Evolutionary conservation across 2,329 filamentous ascomycete genomes (phyloP).

Genomic region (Phaeosphaeria sp.): DNA sequence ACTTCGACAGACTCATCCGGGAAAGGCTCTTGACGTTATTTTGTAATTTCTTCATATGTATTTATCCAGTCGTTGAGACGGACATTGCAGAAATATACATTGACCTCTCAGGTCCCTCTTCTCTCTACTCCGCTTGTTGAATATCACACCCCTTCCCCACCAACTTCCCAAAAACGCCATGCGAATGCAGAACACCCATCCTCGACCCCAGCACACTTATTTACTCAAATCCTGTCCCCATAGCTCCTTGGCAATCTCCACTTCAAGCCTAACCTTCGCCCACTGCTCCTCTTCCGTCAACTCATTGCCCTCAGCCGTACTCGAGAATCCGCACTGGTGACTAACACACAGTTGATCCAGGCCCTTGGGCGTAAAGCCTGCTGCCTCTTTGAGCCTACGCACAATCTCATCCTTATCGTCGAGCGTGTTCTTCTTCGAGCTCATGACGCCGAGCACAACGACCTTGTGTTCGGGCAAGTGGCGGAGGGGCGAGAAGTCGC

Average conservation of each 20-base stretch:
- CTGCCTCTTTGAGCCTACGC: conserved; percentile 46
- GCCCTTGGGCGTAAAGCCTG: conserved; percentile 57
- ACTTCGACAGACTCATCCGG: no score
- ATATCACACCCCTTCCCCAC: neutral
- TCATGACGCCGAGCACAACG: conserved; percentile 64
- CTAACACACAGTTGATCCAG: conserved; percentile 63
- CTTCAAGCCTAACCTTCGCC: conserved; percentile 62
- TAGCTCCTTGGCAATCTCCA: conserved; percentile 64
- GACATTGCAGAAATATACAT: neutral
- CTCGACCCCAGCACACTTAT: conserved; percentile 9
- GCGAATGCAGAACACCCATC: neutral
- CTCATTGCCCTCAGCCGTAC: conserved; percentile 64
- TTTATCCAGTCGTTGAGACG: neutral
- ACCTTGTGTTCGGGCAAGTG: conserved; percentile 61
- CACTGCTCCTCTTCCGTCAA: conserved; percentile 64
- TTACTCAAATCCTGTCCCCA: conserved; percentile 59
- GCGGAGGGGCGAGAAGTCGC: conserved; percentile 63
- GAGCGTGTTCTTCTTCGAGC: conserved; percentile 63
- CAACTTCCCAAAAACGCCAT: neutral
- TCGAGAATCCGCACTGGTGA: conserved; percentile 65
- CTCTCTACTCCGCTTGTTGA: neutral
- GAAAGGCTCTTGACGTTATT: no score
- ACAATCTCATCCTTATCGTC: conserved; percentile 56
- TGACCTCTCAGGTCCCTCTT: neutral
- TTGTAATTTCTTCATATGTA: neutral